Base-by-base conservation (phyloP, 1,284 basidiomycete species). In the Papiliotrema terrestris region DNA sequence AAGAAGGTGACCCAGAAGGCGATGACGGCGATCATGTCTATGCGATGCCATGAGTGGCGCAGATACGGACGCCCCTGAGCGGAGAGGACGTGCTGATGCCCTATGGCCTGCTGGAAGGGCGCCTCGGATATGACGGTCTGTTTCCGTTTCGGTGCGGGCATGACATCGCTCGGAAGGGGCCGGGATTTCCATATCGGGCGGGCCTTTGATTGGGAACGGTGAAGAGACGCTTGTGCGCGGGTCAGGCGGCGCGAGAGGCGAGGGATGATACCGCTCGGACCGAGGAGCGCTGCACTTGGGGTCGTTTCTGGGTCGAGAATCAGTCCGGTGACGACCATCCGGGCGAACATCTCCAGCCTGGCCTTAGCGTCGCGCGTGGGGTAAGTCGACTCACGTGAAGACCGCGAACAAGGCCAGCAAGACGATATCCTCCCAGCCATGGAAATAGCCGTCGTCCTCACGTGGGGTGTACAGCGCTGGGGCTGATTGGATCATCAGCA, bases 21-120 rank as follows among this genome's bases (percentile, higher is more conserved):
- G 25, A 78, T 55, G 47, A 97, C 84, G 2, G 95, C 90, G 36
- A 97, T 76, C 60, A 89, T 84, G 73, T 98, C 94, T 55, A 96
- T 87, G 32, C 94, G 83, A 64, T 87, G 90, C 93, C 94, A 98
- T 52, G 89, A 91, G 68, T 98, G 92, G 3, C 95, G 83, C 3
- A 98, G 80, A 71, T 92, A 98, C 0, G 95, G 91, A 2, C 78
- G 66, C 25, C 71, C 69, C 68, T 66, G 72, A 51, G 60, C 62
- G 38, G 69, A 68, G 51, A 68, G 69, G 51, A 54, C 67, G 44
- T 65, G 72, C 59, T 77, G 80, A 39, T 72, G 75, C 49, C 66
- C 64, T 6, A 83, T 68, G 0, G 81, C 80, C 19, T 75, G 70
- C 8, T 79, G 76, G 62, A 82, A 83, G 0, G 82, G 82, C 4